Evolutionary conservation across 768 basidiomycete species (phyloP).

Genomic region (Trametes meyenii): DNA sequence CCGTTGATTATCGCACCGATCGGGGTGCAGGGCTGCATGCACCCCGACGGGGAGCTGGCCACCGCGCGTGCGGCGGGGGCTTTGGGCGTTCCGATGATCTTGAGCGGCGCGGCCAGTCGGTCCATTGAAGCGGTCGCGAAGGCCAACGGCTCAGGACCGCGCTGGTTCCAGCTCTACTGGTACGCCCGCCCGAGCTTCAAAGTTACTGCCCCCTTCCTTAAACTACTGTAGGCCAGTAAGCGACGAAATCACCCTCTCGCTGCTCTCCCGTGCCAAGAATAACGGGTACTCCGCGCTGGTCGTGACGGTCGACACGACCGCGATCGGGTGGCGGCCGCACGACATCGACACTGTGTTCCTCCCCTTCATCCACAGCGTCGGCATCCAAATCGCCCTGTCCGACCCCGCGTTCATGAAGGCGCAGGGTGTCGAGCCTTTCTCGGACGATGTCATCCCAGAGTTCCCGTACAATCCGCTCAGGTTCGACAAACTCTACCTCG

Average conservation of each 20-base stretch:
- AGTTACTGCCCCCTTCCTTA: too few relatives aligned
- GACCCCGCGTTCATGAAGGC: constrained; percentile 81
- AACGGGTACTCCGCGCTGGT: constrained; percentile 71
- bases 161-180: constrained; percentile 89
- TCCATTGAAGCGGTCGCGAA: constrained; percentile 78
- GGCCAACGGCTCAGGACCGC: constrained; percentile 65
- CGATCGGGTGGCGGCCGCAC: constrained; percentile 75
- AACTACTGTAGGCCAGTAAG: constrained; percentile 55
- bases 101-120: constrained; percentile 75
- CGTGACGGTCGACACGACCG: constrained; percentile 78
- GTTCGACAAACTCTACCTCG: constrained; percentile 43
- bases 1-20: constrained; percentile 75
- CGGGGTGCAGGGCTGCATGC: constrained; percentile 77
- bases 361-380: constrained; percentile 68
- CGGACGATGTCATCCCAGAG: constrained; percentile 39
- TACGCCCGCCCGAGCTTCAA: constrained; percentile 29
- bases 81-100: constrained; percentile 66
- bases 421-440: constrained; percentile 48
- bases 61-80: constrained; percentile 65
- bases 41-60: constrained; percentile 71
- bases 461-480: constrained; percentile 65
- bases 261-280: constrained; percentile 66
- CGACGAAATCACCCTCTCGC: constrained; percentile 61
- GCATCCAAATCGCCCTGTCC: constrained; percentile 65
- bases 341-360: constrained; percentile 67